Conservation (phyloP, 139 green algal genomes). For the Pleodorina starrii region DNA sequence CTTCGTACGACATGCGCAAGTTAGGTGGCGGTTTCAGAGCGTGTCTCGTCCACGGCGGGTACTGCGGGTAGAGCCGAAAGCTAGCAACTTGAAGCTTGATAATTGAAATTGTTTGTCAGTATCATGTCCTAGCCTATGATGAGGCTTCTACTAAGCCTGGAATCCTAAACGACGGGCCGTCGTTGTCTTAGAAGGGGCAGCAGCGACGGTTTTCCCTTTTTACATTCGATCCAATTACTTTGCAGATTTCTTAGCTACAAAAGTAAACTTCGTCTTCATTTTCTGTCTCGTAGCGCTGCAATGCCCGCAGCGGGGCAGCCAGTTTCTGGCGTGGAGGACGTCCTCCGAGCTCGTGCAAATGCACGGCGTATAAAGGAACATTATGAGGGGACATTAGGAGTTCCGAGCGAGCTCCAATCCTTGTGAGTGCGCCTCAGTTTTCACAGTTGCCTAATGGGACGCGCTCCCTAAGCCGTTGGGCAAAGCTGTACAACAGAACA, state of each 20-base stretch:
- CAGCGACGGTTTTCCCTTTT: too few relatives aligned
- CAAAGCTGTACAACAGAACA: too few relatives aligned
- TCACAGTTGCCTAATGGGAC: neutral
- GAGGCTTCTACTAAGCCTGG: neutral
- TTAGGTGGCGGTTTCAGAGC: too few relatives aligned
- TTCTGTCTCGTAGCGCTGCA: neutral
- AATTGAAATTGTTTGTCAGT: neutral
- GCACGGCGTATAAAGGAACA: slow-evolving; percentile 34
- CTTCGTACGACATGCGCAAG: too few relatives aligned
- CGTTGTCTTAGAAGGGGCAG: neutral
- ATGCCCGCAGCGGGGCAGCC: neutral
- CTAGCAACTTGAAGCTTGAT: too few relatives aligned
- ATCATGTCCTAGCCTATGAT: neutral
- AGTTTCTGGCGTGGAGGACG: neutral
- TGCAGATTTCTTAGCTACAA: too few relatives aligned
- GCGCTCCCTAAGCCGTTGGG: too few relatives aligned
- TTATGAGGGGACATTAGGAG: slow-evolving; percentile 25
- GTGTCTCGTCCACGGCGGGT: too few relatives aligned
- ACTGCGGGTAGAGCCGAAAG: too few relatives aligned
- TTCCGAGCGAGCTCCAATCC: neutral
- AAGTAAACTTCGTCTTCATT: too few relatives aligned
- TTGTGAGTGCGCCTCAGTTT: slow-evolving; percentile 13
- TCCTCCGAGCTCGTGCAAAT: neutral
- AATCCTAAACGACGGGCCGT: neutral
- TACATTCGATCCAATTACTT: neutral